Evolutionary conservation across 495 filamentous ascomycete species (phyloP).

Genomic region (Penicillium ucsense): DNA sequence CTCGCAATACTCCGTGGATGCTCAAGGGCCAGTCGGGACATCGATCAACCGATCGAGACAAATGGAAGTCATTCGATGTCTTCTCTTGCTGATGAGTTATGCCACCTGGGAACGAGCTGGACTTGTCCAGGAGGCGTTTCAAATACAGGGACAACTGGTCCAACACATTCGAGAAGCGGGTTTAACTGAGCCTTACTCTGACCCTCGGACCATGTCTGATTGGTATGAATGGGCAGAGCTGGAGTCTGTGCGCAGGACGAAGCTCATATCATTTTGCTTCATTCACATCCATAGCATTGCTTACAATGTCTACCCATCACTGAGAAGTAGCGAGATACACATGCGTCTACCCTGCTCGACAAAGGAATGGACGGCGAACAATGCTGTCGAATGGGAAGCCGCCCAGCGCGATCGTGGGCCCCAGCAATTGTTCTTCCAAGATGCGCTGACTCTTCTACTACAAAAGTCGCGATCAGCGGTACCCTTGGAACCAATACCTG

Average conservation of each 20-base stretch:
- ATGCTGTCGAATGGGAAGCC: conserved; percentile 23
- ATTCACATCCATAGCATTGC: conserved; percentile 32
- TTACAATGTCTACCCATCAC: conserved; percentile 30
- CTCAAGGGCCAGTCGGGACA: conserved; percentile 1
- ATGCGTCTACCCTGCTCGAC: conserved; percentile 30
- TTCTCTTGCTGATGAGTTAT: conserved; percentile 29
- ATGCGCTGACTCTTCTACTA: conserved; percentile 27
- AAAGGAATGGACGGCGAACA: conserved; percentile 28
- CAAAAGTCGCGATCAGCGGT: conserved; percentile 21
- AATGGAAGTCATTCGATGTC: conserved; percentile 27
- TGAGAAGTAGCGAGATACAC: conserved; percentile 31
- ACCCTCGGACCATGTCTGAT: conserved; percentile 14
- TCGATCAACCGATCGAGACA: conserved; percentile 13
- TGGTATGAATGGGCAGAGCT: conserved; percentile 34
- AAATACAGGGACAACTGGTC: conserved; percentile 23
- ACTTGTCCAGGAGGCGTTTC: conserved; percentile 30
- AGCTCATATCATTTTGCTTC: conserved; percentile 31
- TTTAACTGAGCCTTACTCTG: conserved; percentile 15
- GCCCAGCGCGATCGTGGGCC: conserved; percentile 22
- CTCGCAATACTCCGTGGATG: conserved; percentile 8
- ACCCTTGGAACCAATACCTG: conserved; percentile 24
- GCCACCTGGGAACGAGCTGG: conserved; percentile 29
- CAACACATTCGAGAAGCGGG: conserved; percentile 26
- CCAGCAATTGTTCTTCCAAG: conserved; percentile 30
- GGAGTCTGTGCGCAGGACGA: conserved; percentile 28